Conservation (phyloP, 2,329 filamentous ascomycete species). For the Scedosporium boydii region DNA sequence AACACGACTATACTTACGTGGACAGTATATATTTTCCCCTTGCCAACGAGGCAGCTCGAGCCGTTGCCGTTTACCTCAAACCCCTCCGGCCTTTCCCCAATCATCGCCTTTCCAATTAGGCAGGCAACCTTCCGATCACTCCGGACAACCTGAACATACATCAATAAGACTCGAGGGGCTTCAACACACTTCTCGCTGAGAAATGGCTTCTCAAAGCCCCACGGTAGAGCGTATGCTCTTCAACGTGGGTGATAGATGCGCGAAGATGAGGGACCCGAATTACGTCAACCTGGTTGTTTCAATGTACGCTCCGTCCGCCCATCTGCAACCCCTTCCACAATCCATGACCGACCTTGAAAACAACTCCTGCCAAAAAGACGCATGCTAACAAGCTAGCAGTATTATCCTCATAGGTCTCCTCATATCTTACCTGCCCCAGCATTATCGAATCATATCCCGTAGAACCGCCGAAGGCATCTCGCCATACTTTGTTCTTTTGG, state of each 20-base stretch:
- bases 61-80: too few relatives aligned
- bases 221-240: constrained; percentile 3
- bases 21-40: not conserved
- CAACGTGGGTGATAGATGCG: constrained; percentile 5
- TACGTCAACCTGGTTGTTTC: constrained; percentile 10
- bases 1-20: too few relatives aligned
- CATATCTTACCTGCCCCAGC: constrained; percentile 89
- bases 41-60: not conserved
- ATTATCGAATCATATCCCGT: constrained; percentile 79
- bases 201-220: constrained; percentile 1
- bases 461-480: constrained; percentile 89
- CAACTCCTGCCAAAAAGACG: too few relatives aligned
- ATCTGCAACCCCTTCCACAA: not conserved
- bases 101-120: not conserved
- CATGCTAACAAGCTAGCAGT: constrained; percentile 22
- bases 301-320: constrained; percentile 8
- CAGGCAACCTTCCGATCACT: not conserved
- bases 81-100: not conserved
- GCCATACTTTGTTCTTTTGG: constrained; percentile 90
- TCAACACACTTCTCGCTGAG: not conserved
- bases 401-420: constrained; percentile 81
- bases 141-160: not conserved
- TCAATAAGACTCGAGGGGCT: not conserved
- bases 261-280: constrained; percentile 10
- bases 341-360: too few relatives aligned